Conservation (phyloP, 192 early-diverging fungal species). For the Helicostylum pulchrum region DNA sequence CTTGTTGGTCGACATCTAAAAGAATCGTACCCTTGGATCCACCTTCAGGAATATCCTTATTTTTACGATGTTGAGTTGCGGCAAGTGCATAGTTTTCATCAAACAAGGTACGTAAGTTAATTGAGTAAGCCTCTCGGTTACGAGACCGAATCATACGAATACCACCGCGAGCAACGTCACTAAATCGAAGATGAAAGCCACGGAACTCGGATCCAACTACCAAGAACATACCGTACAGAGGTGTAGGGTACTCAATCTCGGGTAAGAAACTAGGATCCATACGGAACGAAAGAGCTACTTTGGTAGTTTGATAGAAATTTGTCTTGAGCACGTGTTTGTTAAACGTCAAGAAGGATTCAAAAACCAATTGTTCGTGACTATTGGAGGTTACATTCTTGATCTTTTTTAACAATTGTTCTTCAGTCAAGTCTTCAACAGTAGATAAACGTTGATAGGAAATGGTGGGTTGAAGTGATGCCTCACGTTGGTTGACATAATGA, state of each 20-base stretch:
- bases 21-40: constrained; percentile 99
- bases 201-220: constrained; percentile 98
- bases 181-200: constrained; percentile 97
- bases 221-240: constrained; percentile 92
- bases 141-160: constrained; percentile 97
- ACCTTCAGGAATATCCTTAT: constrained; percentile 99
- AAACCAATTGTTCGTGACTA: constrained; percentile 91
- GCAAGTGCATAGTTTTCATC: constrained; percentile 99
- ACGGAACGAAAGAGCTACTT: constrained; percentile 98
- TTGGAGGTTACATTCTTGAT: constrained; percentile 90
- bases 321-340: constrained; percentile 98
- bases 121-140: constrained; percentile 94
- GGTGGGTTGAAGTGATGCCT: constrained; percentile 55
- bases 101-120: constrained; percentile 94
- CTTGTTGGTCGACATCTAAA: constrained; percentile 89
- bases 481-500: constrained; percentile 84
- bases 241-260: constrained; percentile 89
- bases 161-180: constrained; percentile 97
- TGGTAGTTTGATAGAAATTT: constrained; percentile 99
- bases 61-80: constrained; percentile 96
- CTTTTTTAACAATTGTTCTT: constrained; percentile 86
- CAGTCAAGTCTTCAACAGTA: constrained; percentile 66
- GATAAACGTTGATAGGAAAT: constrained; percentile 90
- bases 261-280: constrained; percentile 92
- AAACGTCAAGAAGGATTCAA: constrained; percentile 93